Conservation (phyloP, 2,329 filamentous ascomycete species). For the Beauveria asiatica region DNA sequence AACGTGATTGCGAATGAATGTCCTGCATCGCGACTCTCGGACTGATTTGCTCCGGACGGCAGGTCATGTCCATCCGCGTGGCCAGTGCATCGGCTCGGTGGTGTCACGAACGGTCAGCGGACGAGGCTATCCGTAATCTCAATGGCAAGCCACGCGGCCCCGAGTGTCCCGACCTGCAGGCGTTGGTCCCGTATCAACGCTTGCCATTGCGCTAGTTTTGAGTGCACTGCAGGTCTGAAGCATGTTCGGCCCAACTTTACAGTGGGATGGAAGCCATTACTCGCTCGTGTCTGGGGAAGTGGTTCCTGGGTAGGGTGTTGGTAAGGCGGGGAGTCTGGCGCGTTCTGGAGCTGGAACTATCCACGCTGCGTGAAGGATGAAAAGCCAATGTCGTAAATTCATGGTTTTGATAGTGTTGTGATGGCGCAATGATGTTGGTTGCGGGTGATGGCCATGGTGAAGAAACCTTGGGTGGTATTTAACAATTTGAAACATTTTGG, state of each 20-base stretch:
- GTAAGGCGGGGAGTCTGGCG: background rate
- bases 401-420: too few species aligned
- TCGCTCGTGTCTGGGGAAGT: conserved; percentile 3
- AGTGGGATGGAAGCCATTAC: background rate
- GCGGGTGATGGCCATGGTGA: background rate
- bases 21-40: background rate
- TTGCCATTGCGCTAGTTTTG: background rate
- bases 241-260: background rate
- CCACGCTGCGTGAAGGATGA: background rate
- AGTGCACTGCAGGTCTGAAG: background rate
- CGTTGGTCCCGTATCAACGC: too few species aligned
- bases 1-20: background rate
- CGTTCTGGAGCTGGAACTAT: background rate
- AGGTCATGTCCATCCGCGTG: background rate
- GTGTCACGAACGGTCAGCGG: background rate
- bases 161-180: background rate
- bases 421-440: too few species aligned
- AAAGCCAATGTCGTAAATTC: background rate
- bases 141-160: conserved; percentile 1
- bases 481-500: background rate
- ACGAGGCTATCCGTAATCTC: background rate
- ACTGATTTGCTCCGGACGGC: background rate
- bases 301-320: conserved; percentile 5
- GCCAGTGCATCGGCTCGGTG: background rate
- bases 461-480: too few species aligned